Conservation (phyloP, 441 rosid species). For the Macaranga tanarius region DNA sequence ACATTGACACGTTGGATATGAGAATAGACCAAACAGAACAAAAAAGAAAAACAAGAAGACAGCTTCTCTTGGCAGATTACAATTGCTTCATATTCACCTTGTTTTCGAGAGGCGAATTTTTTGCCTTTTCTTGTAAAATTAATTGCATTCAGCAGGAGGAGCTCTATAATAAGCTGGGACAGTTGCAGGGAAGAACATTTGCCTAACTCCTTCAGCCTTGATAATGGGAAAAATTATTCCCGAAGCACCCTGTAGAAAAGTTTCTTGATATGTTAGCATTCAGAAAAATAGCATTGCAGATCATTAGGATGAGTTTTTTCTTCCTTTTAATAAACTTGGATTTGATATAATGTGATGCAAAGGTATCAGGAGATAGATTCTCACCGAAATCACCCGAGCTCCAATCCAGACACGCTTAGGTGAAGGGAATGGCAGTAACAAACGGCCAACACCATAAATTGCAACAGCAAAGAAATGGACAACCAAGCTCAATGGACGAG, state of each 20-base stretch:
- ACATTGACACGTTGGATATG: no score
- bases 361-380: conserved; percentile 1
- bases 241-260: conserved; percentile 58
- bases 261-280: neutral
- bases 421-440: conserved; percentile 82
- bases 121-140: neutral
- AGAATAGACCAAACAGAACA: neutral
- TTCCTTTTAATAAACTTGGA: no score
- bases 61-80: neutral
- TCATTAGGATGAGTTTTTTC: neutral
- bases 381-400: conserved; percentile 62
- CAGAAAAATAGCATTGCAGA: neutral
- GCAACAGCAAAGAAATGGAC: conserved; percentile 87
- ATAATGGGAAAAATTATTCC: conserved; percentile 90
- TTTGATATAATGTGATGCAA: neutral
- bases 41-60: neutral
- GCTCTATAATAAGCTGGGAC: conserved; percentile 83
- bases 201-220: conserved; percentile 85
- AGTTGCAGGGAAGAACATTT: conserved; percentile 88
- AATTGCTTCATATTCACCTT: neutral
- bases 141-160: conserved; percentile 41
- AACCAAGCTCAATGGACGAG: conserved; percentile 68
- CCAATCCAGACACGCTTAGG: conserved; percentile 78
- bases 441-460: conserved; percentile 68
- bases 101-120: neutral